Conservation (phyloP, 768 basidiomycete genomes). For the Serendipita sp. region DNA sequence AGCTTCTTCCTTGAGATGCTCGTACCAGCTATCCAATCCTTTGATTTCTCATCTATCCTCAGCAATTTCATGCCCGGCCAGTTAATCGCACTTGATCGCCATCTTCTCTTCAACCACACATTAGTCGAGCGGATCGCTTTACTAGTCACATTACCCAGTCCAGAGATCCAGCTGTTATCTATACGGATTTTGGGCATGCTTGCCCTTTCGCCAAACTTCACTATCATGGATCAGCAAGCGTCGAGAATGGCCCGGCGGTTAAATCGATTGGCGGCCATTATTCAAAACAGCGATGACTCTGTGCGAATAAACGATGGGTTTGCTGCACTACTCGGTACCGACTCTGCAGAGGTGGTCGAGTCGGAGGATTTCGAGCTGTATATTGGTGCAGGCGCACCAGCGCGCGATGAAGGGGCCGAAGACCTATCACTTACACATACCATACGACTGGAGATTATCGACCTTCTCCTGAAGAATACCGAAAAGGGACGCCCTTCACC, state of each 20-base stretch:
- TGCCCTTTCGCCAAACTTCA: constrained; percentile 43
- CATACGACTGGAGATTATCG: constrained; percentile 59
- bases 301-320: constrained; percentile 75
- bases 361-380: constrained; percentile 42
- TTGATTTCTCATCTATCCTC: constrained; percentile 28
- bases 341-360: constrained; percentile 45
- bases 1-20: constrained; percentile 81
- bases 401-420: constrained; percentile 31
- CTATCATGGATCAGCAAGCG: constrained; percentile 23
- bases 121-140: constrained; percentile 71
- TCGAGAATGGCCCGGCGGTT: constrained; percentile 23
- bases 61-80: constrained; percentile 17
- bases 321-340: constrained; percentile 43
- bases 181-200: constrained; percentile 61
- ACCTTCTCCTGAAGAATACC: constrained; percentile 68
- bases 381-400: constrained; percentile 62
- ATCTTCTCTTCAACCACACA: constrained; percentile 48
- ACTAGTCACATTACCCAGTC: constrained; percentile 53
- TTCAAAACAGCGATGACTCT: constrained; percentile 69
- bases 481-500: constrained; percentile 46
- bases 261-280: constrained; percentile 56
- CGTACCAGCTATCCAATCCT: constrained; percentile 50
- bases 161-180: constrained; percentile 57
- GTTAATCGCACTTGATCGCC: constrained; percentile 55
- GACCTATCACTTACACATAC: constrained; percentile 32